These are phyloP conservation scores for Stenocarpella maydis DNA, from an alignment of 2,329 filamentous ascomycete genomes.

Conservation along the genomic window DNA sequence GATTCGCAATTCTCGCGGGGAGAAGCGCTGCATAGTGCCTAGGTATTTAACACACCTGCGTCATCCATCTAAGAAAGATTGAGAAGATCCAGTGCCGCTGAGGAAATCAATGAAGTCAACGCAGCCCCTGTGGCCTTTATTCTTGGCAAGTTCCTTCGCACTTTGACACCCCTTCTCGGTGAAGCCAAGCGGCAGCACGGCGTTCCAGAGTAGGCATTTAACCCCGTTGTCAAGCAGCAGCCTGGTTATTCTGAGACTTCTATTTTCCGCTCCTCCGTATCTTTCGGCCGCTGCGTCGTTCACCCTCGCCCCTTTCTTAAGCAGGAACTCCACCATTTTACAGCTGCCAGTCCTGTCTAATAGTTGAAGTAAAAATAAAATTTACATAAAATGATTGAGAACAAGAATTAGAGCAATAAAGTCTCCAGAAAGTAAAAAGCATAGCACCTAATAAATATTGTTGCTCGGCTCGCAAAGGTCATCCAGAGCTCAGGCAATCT, in stretches of 20 bases:
- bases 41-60: background rate
- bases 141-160: background rate
- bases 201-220: background rate
- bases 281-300: background rate
- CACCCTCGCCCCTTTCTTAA: background rate
- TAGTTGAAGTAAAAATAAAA: too few relatives aligned
- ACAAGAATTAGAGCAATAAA: too few relatives aligned
- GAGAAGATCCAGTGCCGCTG: background rate
- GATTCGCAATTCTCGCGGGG: background rate
- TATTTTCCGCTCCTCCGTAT: background rate
- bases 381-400: too few relatives aligned
- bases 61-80: background rate
- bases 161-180: background rate
- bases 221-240: background rate
- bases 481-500: background rate
- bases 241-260: background rate
- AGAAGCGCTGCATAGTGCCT: background rate
- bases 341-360: background rate
- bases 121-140: background rate
- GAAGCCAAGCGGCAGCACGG: background rate
- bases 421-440: too few relatives aligned
- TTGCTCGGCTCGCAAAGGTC: background rate
- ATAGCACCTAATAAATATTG: too few relatives aligned
- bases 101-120: slow-evolving; percentile 4
- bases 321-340: background rate